Conservation (phyloP, 225 moss, liverwort and hornwort genomes). For the Marchantia polymorpha region DNA sequence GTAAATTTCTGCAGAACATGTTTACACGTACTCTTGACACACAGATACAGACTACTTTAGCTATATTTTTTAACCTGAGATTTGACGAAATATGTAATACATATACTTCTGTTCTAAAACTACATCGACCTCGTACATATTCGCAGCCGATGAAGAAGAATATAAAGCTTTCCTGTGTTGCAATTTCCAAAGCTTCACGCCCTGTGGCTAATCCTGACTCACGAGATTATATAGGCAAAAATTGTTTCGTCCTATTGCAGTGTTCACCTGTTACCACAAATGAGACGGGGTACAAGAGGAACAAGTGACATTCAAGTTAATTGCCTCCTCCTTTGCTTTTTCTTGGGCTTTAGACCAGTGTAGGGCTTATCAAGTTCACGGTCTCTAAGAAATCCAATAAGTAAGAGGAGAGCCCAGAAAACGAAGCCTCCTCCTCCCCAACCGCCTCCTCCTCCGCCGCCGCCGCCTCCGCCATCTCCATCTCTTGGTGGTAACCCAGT, state of each 20-base stretch:
- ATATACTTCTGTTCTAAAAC: background rate
- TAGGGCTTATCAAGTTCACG: constrained; percentile 43
- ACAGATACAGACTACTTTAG: background rate
- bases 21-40: background rate
- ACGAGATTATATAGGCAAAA: background rate
- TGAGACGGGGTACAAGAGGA: background rate
- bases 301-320: background rate
- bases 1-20: background rate
- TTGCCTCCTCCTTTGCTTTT: constrained; percentile 32
- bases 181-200: background rate
- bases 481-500: constrained; percentile 43
- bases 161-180: too few species aligned
- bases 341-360: constrained; percentile 35
- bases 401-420: constrained; percentile 49
- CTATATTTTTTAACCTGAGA: background rate
- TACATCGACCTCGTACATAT: background rate
- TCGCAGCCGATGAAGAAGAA: background rate
- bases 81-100: background rate
- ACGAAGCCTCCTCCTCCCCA: constrained; percentile 55
- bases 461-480: constrained; percentile 53
- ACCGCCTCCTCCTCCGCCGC: constrained; percentile 53
- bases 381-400: constrained; percentile 48
- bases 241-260: background rate
- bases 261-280: background rate
- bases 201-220: background rate